phyloP scores from a whole-genome alignment of 345 rosid genomes.

The Aquilaria malaccensis region DNA sequence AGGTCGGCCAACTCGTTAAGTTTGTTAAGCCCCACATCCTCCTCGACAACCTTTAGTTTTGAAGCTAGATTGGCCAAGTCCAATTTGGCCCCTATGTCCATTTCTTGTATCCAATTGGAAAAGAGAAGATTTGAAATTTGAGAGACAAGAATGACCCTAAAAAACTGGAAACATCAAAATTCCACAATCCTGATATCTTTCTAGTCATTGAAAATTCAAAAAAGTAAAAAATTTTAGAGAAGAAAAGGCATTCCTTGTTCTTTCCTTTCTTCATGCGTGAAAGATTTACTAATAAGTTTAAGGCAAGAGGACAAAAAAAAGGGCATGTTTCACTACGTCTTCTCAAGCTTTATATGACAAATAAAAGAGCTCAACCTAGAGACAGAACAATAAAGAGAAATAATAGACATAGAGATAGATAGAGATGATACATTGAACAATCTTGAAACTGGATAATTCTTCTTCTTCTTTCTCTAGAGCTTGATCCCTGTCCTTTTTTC shows the following conservation, averaged over 20 bases:
- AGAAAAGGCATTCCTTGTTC: slow-evolving; percentile 11
- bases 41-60: no score
- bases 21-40: no score
- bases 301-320: slow-evolving; percentile 25
- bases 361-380: slow-evolving; percentile 20
- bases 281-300: slow-evolving; percentile 18
- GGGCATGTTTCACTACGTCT: slow-evolving; percentile 49
- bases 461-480: neutral
- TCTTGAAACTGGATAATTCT: neutral
- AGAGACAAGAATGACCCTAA: slow-evolving; percentile 61
- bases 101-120: no score
- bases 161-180: slow-evolving; percentile 61
- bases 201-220: neutral
- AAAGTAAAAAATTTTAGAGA: neutral
- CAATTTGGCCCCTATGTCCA: no score
- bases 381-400: slow-evolving; percentile 22
- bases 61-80: no score
- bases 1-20: no score
- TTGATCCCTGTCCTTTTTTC: slow-evolving; percentile 6
- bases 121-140: slow-evolving; percentile 17
- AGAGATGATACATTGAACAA: slow-evolving; percentile 19
- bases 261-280: slow-evolving; percentile 47
- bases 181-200: slow-evolving; percentile 34
- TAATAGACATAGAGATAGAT: neutral
- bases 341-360: slow-evolving; percentile 9